Evolutionary conservation across 805 yeast species (phyloP), one percentile per base, ranked within the genome.

Genomic region (Myxozyma neglecta): DNA sequence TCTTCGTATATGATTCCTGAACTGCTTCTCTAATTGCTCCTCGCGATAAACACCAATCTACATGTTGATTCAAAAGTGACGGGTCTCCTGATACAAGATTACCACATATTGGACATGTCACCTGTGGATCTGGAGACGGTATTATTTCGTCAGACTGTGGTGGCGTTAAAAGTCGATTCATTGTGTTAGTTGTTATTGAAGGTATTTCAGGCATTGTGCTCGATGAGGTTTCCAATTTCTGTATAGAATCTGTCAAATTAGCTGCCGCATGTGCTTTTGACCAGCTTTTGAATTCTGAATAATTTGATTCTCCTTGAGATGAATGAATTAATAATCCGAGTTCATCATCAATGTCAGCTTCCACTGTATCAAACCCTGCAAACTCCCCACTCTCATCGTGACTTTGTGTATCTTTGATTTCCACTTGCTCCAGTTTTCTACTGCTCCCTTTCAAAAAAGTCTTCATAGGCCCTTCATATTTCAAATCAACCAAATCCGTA

Each of bases 11-110:
- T 7, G 67, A 39, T 24, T 67, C 67, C n/a, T 48, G 52, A 3
- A 64, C 59, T 4, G 67, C 70, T 18, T 65, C 63, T 24, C 53
- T 44, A 16, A 68, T 68, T 11, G 69, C 66, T 10, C 48, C 59
- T 16, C 69, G 57, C 8, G 68, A 67, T 8, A 69, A 45, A 54
- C 71, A 69, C 64, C 60, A 58, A 53, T 69, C 71, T 34, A 69
- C 58, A 50, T 69, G 71, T 36, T 56, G 53, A 47, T 69, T 69
- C 34, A 69, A 34, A 9, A 20, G 46, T 1, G 24, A 14, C 18
- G 57, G 29, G 3, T 65, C 68, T 6, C 51, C 52, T 10, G 57
- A 40, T 2, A 69, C 44, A 6, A 36, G 16, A 9, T 48, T 55
- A 9, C 64, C 61, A 47, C 71, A 69, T 4, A 69, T 57, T 7